phyloP scores from a whole-genome alignment of 2,329 filamentous ascomycete genomes.

The Xylaria multiplex region DNA sequence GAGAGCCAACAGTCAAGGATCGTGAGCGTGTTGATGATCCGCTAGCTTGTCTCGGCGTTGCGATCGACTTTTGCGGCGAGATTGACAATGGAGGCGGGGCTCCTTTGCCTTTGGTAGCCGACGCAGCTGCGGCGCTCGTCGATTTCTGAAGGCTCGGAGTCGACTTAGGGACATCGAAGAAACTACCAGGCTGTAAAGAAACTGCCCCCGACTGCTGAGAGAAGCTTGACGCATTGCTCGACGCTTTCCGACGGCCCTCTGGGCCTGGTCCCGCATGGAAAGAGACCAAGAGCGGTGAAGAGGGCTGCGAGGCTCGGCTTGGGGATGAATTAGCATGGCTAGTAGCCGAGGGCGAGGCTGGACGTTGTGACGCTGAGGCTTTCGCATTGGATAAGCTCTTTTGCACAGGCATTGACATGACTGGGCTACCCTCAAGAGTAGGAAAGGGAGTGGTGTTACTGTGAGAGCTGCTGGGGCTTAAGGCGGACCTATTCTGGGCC shows the following conservation, averaged over 20 bases:
- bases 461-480: conserved; percentile 56
- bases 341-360: conserved; percentile 84
- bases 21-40: conserved; percentile 76
- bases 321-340: conserved; percentile 87
- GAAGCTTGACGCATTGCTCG: conserved; percentile 84
- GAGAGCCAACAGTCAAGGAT: conserved; percentile 92
- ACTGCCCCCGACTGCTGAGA: conserved; percentile 77
- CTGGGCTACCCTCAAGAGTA: conserved; percentile 84
- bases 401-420: conserved; percentile 82
- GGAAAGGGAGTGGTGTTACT: conserved; percentile 69
- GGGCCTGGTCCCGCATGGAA: conserved; percentile 87
- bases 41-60: conserved; percentile 69
- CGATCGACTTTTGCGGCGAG: conserved; percentile 71
- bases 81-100: conserved; percentile 60
- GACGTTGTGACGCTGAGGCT: conserved; percentile 70
- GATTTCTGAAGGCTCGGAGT: conserved; percentile 70
- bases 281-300: conserved; percentile 92
- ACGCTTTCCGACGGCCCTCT: conserved; percentile 87
- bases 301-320: conserved; percentile 80
- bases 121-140: conserved; percentile 63
- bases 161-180: conserved; percentile 76
- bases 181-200: conserved; percentile 74
- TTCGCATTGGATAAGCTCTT: conserved; percentile 86
- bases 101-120: conserved; percentile 67
- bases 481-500: conserved; percentile 63